Evolutionary conservation across 1,284 basidiomycete genomes (phyloP), one percentile per base, ranked within the genome.

Genomic region (Pseudozyma pruni): DNA sequence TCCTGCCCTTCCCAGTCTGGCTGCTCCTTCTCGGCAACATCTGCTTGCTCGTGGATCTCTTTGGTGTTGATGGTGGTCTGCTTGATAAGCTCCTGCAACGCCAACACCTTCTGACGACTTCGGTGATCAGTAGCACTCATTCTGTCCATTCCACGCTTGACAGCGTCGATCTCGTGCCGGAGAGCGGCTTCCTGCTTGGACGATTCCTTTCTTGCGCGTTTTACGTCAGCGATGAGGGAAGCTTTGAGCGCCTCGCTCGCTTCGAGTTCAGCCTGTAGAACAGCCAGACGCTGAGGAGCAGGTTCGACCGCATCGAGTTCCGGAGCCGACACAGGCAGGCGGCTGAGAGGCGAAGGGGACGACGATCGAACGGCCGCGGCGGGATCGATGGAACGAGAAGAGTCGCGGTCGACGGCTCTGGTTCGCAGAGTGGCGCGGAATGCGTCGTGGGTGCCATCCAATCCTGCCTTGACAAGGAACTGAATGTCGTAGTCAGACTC

Each of bases 81-180:
- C 51, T 73, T 66, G 48, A 78, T 77, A 37, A 69, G 62, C 51
- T 78, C 76, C 52, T 76, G 74, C 48, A 78, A 43, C 1, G 76
- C 75, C 29, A 77, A 37, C 2, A 78, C 73, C 40, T 77, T 78
- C 41, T 77, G 76, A 22, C 72, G 72, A 41, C 58, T 71, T 35
- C 76, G 62, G 35, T 77, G 72, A 39, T 78, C 76, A 9, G 66
- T 60, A 2, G 60, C 64, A 37, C 59, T 72, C 68, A 74, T 67
- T 14, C 74, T 57, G 16, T 76, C 74, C 50, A 76, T 66, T 16
- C 55, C 58, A 8, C 70, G 54, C 45, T 72, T 76, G 61, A 76
- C 51, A 14, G 74, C 74, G 33, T 79, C 76, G 34, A 79, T 79
- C 49, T 79, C 74, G 52, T 69, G 49, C 8, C 70, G 72, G 11